A percentile compares a stretch with the other conserved stretches of the same genome.
Evolutionary conservation across 2,329 filamentous ascomycete genomes (phyloP).

Genomic region (Colletotrichum coccodes): DNA sequence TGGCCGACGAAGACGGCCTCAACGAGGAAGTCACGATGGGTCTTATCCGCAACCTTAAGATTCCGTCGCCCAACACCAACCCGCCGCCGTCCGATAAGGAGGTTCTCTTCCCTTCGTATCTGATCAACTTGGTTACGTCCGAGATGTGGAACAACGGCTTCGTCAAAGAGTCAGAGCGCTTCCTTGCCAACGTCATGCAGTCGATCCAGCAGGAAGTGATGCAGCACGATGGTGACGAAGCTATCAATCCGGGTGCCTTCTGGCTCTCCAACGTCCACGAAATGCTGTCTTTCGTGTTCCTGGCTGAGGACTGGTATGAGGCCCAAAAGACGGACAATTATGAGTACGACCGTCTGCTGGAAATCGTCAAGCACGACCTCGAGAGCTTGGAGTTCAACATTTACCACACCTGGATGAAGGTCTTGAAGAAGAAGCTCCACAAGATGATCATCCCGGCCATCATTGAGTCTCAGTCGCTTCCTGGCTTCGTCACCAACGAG

Average conservation of each 20-base stretch:
- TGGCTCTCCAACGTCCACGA: conserved; percentile 99
- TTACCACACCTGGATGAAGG: conserved; percentile 99
- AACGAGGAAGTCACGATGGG: conserved; percentile 98
- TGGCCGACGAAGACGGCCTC: conserved; percentile 93
- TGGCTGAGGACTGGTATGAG: conserved; percentile 99
- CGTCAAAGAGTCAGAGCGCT: conserved; percentile 98
- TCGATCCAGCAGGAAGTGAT: conserved; percentile 99
- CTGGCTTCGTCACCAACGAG: conserved; percentile 98
- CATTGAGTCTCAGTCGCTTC: conserved; percentile 97
- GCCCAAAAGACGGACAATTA: conserved; percentile 99
- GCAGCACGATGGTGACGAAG: conserved; percentile 97
- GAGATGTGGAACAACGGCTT: conserved; percentile 99
- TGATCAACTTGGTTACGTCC: conserved; percentile 98
- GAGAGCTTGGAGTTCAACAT: conserved; percentile 99
- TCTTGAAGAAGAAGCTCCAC: conserved; percentile 97
- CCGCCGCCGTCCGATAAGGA: conserved; percentile 97
- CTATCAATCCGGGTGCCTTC: conserved; percentile 96
- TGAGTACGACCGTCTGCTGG: conserved; percentile 95
- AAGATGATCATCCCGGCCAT: conserved; percentile 99
- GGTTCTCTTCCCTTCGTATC: conserved; percentile 96
- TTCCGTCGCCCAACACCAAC: conserved; percentile 86
- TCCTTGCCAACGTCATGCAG: conserved; percentile 99
- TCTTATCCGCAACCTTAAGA: conserved; percentile 95
- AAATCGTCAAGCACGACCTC: conserved; percentile 99
- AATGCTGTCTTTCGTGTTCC: conserved; percentile 99